A percentile compares a stretch with the other conserved stretches of the same genome.
Evolutionary conservation across 1,139 yeast species (phyloP).

Genomic region (Diutina ranongensis): DNA sequence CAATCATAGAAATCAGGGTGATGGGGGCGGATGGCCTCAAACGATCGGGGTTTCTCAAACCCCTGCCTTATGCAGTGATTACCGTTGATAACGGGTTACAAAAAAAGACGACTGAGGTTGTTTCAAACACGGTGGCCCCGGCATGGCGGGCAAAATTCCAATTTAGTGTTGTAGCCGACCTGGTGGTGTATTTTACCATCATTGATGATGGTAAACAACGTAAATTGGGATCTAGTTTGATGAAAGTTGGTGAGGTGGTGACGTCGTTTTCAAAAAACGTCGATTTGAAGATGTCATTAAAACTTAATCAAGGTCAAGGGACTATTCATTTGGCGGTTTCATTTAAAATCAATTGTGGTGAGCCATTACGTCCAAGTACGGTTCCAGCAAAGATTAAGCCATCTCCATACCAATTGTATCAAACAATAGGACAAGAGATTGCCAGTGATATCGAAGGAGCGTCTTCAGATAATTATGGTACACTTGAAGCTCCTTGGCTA

Average conservation of each 20-base stretch:
- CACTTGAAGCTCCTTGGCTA: slow-evolving; percentile 98
- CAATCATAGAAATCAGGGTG: not conserved
- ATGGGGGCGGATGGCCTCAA: not conserved
- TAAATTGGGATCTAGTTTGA: slow-evolving; percentile 91
- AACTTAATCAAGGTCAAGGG: not conserved
- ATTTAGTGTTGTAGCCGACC: slow-evolving; percentile 67
- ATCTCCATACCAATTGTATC: slow-evolving; percentile 54
- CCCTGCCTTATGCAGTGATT: slow-evolving; percentile 95
- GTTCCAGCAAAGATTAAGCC: too few relatives aligned
- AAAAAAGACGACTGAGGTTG: slow-evolving; percentile 88
- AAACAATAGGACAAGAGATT: too few relatives aligned
- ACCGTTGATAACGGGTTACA: slow-evolving; percentile 89
- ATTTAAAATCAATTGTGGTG: too few relatives aligned
- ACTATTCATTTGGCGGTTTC: not conserved
- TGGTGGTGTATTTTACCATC: slow-evolving; percentile 83
- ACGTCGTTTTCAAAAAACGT: slow-evolving; percentile 38
- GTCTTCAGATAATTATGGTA: slow-evolving; percentile 91
- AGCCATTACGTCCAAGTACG: too few relatives aligned
- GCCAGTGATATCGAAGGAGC: slow-evolving; percentile 81
- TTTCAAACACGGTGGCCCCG: slow-evolving; percentile 87
- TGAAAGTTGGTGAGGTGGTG: slow-evolving; percentile 80
- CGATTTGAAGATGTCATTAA: not conserved
- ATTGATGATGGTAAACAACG: slow-evolving; percentile 98
- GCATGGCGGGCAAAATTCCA: slow-evolving; percentile 93
- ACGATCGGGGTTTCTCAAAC: slow-evolving; percentile 49